Evolutionary conservation across 257 asterid species (phyloP), one percentile per base, ranked within the genome.

Genomic region (Dorcoceras hygrometricum): DNA sequence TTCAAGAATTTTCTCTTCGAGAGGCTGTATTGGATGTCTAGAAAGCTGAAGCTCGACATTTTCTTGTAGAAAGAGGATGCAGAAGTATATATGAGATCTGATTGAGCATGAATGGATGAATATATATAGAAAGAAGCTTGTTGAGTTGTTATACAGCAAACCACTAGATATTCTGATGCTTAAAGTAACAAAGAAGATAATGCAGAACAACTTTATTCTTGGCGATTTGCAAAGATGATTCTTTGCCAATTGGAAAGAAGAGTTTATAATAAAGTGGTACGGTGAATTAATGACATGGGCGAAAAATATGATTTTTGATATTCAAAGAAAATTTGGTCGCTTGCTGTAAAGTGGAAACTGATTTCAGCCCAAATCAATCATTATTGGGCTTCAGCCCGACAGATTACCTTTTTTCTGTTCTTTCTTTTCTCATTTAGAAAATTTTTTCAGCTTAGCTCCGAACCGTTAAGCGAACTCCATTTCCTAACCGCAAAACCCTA

Each of bases 1-100:
- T 75, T 76, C 71, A 89, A 67, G 70, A 87, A 81, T 10, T 68
- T 76, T n/a, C 59, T 77, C 74, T 86, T 86, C 0, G 98, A 86
- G 59, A 92, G 81, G 77, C 56, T 79, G 83, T 87, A 87, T 62
- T 76, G 87, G 57, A 90, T 4, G 59, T 90, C 94, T 34, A 90
- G 97, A 76, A 87, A 87, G 50, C 93, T 78, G 6, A 62, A 57
- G 1, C 64, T 81, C 6, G 84, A 39, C 98, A 89, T 89, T 28
- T 57, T 73, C 43, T 76, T 1, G 36, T 48, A 59, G 68, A 23
- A 59, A 53, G 46, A n/a, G 39, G 19, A 22, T 1, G 18, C n/a
- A 34, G 29, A 9, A 48, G 28, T 66, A 23, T 51, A 18, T 60
- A 22, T 31, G 73, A 67, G 72, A 58, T n/a, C 28, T 24, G 39